Evolutionary conservation across 257 asterid species (phyloP).

Genomic region (Knoxia roxburghii): DNA sequence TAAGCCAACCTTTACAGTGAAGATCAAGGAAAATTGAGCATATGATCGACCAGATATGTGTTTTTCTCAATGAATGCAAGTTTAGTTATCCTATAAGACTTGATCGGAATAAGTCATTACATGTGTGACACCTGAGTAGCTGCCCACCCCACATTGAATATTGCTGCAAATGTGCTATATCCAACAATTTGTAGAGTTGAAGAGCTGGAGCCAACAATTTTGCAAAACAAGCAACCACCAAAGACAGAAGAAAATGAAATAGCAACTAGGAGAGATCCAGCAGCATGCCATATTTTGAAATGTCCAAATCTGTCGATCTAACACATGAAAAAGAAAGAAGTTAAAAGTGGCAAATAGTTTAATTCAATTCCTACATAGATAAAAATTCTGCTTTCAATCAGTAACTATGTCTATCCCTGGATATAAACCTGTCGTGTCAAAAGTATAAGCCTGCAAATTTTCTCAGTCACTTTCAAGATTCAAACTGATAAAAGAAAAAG

Average conservation of each 20-base stretch:
- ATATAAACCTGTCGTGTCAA: neutral
- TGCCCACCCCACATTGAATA: slow-evolving; percentile 93
- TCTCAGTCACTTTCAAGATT: neutral
- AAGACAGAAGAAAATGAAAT: slow-evolving; percentile 86
- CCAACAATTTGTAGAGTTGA: slow-evolving; percentile 50
- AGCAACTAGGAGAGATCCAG: slow-evolving; percentile 76
- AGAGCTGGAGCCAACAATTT: slow-evolving; percentile 59
- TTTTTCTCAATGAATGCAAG: neutral
- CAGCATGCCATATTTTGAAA: slow-evolving; percentile 83
- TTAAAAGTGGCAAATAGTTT: no score
- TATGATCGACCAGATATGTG: neutral
- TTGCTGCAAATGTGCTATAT: slow-evolving; percentile 76
- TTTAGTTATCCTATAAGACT: neutral
- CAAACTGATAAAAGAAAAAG: neutral
- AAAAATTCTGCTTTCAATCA: neutral
- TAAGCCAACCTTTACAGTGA: neutral
- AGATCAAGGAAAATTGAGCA: neutral
- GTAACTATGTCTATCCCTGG: neutral
- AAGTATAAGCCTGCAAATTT: neutral
- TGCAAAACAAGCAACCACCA: slow-evolving; percentile 94
- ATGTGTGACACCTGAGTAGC: slow-evolving; percentile 97
- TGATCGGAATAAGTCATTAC: slow-evolving; percentile 32
- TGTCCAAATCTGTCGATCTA: slow-evolving; percentile 88
- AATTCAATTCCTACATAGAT: neutral
- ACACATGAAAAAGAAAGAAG: slow-evolving; percentile 12